Percentiles rank a stretch among this genome's conserved stretches.
Evolutionary conservation across 441 rosid genomes (phyloP).

Genomic region (Gossypium schwendimanii): DNA sequence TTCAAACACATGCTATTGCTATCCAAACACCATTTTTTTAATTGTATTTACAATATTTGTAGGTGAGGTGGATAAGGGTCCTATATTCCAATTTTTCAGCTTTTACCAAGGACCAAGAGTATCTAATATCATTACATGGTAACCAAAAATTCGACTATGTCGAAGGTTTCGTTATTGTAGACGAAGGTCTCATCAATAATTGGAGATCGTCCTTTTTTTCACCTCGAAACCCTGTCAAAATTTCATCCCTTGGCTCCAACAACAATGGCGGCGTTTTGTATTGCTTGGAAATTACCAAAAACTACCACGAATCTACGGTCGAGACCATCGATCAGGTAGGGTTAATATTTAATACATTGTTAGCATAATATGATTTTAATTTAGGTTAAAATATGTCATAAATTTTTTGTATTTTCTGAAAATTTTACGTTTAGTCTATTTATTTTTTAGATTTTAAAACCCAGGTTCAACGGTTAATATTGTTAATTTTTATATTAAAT

Average conservation of each 20-base stretch:
- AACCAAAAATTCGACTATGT: slow-evolving; percentile 69
- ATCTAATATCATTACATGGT: slow-evolving; percentile 54
- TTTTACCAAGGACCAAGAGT: slow-evolving; percentile 75
- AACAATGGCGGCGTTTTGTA: slow-evolving; percentile 56
- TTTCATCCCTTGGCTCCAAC: slow-evolving; percentile 44
- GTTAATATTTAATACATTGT: neutral
- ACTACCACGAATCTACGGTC: slow-evolving; percentile 52
- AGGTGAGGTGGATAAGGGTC: slow-evolving; percentile 96
- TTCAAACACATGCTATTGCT: no score
- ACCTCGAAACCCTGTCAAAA: slow-evolving; percentile 71
- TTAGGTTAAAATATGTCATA: no score
- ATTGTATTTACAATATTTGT: neutral
- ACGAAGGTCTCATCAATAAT: slow-evolving; percentile 79
- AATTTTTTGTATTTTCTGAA: no score
- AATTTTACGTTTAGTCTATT: no score
- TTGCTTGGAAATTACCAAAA: slow-evolving; percentile 86
- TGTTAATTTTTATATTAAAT: no score
- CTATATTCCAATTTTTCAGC: slow-evolving; percentile 66
- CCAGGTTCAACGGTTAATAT: accelerated
- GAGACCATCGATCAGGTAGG: slow-evolving; percentile 62
- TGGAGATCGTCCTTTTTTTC: slow-evolving; percentile 98
- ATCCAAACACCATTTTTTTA: no score
- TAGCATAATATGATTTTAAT: no score
- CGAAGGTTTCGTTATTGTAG: slow-evolving; percentile 89
- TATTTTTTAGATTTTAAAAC: no score